These are phyloP conservation scores for Margaritispora aquatica DNA, from an alignment of 495 filamentous ascomycete genomes.

Conservation along the genomic window DNA sequence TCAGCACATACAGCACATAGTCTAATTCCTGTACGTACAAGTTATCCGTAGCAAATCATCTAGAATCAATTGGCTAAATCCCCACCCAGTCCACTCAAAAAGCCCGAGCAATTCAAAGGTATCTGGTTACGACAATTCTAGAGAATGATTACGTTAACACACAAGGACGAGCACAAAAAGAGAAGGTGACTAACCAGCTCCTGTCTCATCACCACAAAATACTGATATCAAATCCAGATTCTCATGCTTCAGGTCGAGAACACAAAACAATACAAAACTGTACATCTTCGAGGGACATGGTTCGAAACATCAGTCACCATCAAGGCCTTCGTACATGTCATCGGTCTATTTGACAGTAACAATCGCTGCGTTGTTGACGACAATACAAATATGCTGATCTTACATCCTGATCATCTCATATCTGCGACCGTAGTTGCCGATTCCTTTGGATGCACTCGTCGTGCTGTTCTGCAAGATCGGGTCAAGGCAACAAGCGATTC, in stretches of 20 bases:
- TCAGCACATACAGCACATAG: conserved; percentile 20
- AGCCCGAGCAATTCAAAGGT: conserved; percentile 71
- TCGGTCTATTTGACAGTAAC: conserved; percentile 63
- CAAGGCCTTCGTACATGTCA: conserved; percentile 75
- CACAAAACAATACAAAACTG: conserved; percentile 53
- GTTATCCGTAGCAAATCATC: conserved; percentile 24
- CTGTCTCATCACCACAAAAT: not conserved
- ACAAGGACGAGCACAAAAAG: conserved; percentile 51
- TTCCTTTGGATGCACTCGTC: conserved; percentile 80
- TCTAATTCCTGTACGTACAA: conserved; percentile 43
- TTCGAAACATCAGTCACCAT: conserved; percentile 64
- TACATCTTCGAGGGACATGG: conserved; percentile 84
- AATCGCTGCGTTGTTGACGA: conserved; percentile 68
- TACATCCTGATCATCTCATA: conserved; percentile 93
- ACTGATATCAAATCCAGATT: conserved; percentile 43
- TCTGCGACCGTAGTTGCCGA: conserved; percentile 92
- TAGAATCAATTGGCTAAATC: conserved; percentile 35
- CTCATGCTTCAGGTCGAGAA: conserved; percentile 70
- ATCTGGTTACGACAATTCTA: conserved; percentile 65
- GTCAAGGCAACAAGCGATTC: conserved; percentile 80
- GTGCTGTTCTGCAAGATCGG: conserved; percentile 87
- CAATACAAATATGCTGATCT: conserved; percentile 73
- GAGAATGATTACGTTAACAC: conserved; percentile 57
- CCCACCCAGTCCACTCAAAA: conserved; percentile 43
- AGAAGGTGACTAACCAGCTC: conserved; percentile 54